Percentiles rank a stretch among this genome's conserved stretches.
phyloP scores from a whole-genome alignment of 192 early-diverging fungal species.

The Kappamyces sp. region DNA sequence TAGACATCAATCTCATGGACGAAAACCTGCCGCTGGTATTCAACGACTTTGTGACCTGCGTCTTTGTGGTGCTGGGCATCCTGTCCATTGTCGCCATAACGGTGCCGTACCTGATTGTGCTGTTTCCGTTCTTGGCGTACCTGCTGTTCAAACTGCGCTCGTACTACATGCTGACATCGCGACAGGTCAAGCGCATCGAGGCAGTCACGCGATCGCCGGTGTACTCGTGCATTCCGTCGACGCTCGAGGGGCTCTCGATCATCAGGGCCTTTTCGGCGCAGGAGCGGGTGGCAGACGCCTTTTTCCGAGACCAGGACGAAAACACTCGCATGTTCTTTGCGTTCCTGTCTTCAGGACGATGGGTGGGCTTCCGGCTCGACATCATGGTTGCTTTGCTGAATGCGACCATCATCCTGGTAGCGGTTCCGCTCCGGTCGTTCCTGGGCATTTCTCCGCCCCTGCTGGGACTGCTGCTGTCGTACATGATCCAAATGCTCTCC shows the following conservation, averaged over 20 bases:
- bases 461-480: slow-evolving; percentile 26
- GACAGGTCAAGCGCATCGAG: slow-evolving; percentile 68
- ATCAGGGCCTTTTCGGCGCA: slow-evolving; percentile 65
- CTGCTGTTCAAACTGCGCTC: slow-evolving; percentile 45
- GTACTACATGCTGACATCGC: slow-evolving; percentile 47
- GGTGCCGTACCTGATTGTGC: slow-evolving; percentile 53
- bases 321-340: slow-evolving; percentile 52
- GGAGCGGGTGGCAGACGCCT: slow-evolving; percentile 45
- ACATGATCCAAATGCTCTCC: slow-evolving; percentile 27
- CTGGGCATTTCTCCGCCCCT: slow-evolving; percentile 17
- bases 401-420: slow-evolving; percentile 31
- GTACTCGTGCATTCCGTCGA: slow-evolving; percentile 51
- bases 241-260: slow-evolving; percentile 62
- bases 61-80: slow-evolving; percentile 60
- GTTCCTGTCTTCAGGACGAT: slow-evolving; percentile 27
- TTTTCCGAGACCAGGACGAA: slow-evolving; percentile 51
- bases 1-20: slow-evolving; percentile 56
- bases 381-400: slow-evolving; percentile 40
- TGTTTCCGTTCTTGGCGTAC: slow-evolving; percentile 39
- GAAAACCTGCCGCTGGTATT: slow-evolving; percentile 40
- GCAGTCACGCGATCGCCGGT: slow-evolving; percentile 59
- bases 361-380: slow-evolving; percentile 54
- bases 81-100: slow-evolving; percentile 52
- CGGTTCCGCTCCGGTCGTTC: neutral
- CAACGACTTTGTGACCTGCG: slow-evolving; percentile 53